Evolutionary conservation across 257 asterid genomes (phyloP).

Genomic region (Leonotis leonurus): DNA sequence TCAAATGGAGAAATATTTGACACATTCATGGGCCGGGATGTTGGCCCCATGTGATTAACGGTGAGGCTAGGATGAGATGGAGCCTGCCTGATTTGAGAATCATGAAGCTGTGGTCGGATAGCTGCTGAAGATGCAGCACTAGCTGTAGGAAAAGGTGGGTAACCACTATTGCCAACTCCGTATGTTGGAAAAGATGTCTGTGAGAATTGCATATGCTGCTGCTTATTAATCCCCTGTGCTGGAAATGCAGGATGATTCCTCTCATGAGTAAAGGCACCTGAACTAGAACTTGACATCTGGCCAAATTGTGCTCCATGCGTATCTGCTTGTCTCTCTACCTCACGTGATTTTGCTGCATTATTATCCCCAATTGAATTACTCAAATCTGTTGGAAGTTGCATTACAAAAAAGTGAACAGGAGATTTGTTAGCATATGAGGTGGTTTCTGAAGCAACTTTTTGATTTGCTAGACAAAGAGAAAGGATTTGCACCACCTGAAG

Average conservation of each 20-base stretch:
- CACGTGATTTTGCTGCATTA: constrained; percentile 36
- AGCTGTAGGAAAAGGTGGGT: constrained; percentile 45
- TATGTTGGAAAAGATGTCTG: constrained; percentile 52
- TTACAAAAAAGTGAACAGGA: constrained; percentile 14
- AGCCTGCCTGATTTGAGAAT: constrained; percentile 61
- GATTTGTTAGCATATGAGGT: constrained; percentile 20
- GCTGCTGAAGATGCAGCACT: constrained; percentile 45
- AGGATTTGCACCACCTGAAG: constrained; percentile 41
- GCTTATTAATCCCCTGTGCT: constrained; percentile 67
- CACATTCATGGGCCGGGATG: constrained; percentile 44
- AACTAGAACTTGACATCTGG: constrained; percentile 39
- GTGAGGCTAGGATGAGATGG: constrained; percentile 47
- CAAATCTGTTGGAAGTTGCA: constrained; percentile 29
- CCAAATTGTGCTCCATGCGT: constrained; percentile 40
- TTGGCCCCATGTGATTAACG: constrained; percentile 39
- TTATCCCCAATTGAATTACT: constrained; percentile 37
- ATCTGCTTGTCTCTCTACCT: constrained; percentile 50
- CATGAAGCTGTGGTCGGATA: constrained; percentile 48
- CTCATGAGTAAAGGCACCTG: constrained; percentile 46
- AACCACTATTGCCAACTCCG: constrained; percentile 50
- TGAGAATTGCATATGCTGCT: constrained; percentile 58
- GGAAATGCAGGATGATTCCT: constrained; percentile 58
- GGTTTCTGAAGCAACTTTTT: constrained; percentile 3
- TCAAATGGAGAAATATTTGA: constrained; percentile 49
- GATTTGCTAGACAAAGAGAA: constrained; percentile 10